These are phyloP conservation scores for Claviceps quebecensis DNA, from an alignment of 2,329 filamentous ascomycete genomes.

Conservation along the genomic window DNA sequence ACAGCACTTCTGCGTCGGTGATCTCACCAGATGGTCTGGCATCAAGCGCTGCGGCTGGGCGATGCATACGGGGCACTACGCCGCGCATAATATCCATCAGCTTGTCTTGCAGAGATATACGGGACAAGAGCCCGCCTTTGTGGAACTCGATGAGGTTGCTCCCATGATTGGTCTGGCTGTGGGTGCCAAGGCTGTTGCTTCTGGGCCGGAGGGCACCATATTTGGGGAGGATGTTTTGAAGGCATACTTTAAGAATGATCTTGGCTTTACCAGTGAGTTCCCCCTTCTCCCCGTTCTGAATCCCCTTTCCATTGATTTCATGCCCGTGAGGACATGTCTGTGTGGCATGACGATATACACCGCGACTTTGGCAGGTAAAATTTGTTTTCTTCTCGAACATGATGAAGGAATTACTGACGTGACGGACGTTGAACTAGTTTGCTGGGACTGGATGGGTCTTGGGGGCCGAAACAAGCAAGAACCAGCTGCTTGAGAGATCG, in stretches of 20 bases:
- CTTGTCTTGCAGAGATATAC: constrained; percentile 33
- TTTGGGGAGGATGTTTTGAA: constrained; percentile 49
- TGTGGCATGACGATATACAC: no score
- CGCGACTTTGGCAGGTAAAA: no score
- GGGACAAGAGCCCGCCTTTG: constrained; percentile 28
- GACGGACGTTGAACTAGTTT: constrained; percentile 25
- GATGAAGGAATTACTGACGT: not conserved
- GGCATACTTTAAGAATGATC: constrained; percentile 52
- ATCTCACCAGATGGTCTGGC: constrained; percentile 57
- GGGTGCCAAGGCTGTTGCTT: constrained; percentile 54
- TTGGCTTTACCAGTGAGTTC: constrained; percentile 48
- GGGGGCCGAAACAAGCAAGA: constrained; percentile 19
- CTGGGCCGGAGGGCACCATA: constrained; percentile 42
- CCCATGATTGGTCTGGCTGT: constrained; percentile 59
- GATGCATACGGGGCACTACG: constrained; percentile 57
- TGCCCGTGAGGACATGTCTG: not conserved
- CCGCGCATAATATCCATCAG: constrained; percentile 54
- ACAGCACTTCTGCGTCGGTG: constrained; percentile 55
- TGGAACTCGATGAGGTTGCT: constrained; percentile 38
- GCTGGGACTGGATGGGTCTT: constrained; percentile 40
- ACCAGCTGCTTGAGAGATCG: not conserved
- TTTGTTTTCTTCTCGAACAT: not conserved
- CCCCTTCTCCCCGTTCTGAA: not conserved
- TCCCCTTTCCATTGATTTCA: not conserved
- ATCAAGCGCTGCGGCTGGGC: constrained; percentile 69